phyloP scores from a whole-genome alignment of 2,329 filamentous ascomycete genomes.

The Calonectria crousiana region DNA sequence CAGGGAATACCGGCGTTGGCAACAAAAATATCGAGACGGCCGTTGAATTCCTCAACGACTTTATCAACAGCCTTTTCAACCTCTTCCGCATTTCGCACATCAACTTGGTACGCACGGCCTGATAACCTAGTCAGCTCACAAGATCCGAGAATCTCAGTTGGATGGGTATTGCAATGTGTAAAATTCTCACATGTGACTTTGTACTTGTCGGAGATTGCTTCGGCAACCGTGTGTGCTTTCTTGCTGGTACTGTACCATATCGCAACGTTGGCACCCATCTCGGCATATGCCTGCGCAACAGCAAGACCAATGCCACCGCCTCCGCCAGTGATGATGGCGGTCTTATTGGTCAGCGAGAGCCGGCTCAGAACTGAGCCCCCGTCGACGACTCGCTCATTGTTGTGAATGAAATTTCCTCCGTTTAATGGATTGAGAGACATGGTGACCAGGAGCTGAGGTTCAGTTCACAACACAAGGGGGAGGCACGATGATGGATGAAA shows the following conservation, averaged over 20 bases:
- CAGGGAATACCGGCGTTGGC: constrained; percentile 81
- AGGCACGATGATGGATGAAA: not conserved
- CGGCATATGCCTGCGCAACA: constrained; percentile 72
- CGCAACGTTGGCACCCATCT: constrained; percentile 76
- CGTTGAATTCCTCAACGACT: constrained; percentile 73
- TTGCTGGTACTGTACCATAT: constrained; percentile 77
- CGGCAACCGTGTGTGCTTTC: constrained; percentile 69
- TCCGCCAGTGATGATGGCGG: constrained; percentile 74
- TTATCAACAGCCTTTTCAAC: constrained; percentile 62
- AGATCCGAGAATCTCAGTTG: not conserved
- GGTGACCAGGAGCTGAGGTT: not conserved
- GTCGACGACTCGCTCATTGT: not conserved
- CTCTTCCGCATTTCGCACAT: constrained; percentile 65
- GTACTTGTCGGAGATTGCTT: constrained; percentile 71
- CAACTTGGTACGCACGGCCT: constrained; percentile 71
- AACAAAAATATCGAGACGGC: constrained; percentile 80
- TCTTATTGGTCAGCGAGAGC: constrained; percentile 75
- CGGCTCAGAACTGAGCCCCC: not conserved
- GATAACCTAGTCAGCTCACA: constrained; percentile 33
- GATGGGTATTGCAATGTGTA: constrained; percentile 37
- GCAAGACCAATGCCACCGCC: constrained; percentile 73
- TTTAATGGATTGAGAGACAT: not conserved
- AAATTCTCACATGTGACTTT: constrained; percentile 68
- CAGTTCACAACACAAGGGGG: no score
- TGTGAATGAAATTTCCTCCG: constrained; percentile 4